Conservation (phyloP, 108 stramenopile genomes). For the Tribonema minus region DNA sequence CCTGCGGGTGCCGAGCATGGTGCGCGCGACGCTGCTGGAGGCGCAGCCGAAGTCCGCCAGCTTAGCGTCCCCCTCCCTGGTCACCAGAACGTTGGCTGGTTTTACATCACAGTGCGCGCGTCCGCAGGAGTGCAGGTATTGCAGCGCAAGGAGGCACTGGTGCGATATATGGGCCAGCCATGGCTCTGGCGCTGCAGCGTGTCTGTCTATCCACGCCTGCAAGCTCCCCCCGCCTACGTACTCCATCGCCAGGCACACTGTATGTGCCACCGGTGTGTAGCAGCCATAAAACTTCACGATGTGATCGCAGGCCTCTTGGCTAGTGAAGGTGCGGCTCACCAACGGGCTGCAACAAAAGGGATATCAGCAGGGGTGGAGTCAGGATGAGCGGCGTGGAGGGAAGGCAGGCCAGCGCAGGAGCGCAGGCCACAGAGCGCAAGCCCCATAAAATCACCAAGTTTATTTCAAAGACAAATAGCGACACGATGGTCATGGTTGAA, state of each 20-base stretch:
- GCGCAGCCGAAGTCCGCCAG: constrained; percentile 38
- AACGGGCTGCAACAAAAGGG: too few relatives aligned
- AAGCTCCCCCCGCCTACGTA: constrained; percentile 34
- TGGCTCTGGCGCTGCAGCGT: background rate
- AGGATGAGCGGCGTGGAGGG: too few relatives aligned
- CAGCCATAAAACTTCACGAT: too few relatives aligned
- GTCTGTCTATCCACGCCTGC: constrained; percentile 15
- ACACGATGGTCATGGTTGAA: too few relatives aligned
- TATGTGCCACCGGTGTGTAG: too few relatives aligned
- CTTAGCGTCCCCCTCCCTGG: constrained; percentile 26
- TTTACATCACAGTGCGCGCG: constrained; percentile 36
- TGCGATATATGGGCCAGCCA: constrained; percentile 29
- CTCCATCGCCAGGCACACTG: constrained; percentile 33
- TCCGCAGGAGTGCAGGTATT: constrained; percentile 17
- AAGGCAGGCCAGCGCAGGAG: too few relatives aligned
- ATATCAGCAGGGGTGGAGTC: too few relatives aligned
- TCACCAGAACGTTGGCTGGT: constrained; percentile 33
- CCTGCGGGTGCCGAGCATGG: background rate
- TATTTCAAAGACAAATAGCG: too few relatives aligned
- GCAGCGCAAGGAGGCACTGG: constrained; percentile 15
- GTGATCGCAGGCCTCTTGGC: too few relatives aligned
- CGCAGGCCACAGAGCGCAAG: too few relatives aligned
- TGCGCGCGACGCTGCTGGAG: background rate
- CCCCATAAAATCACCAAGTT: too few relatives aligned
- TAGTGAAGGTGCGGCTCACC: too few relatives aligned